These are phyloP conservation scores for Coemansia sp. DNA, from an alignment of 192 early-diverging fungal genomes.

Conservation along the genomic window DNA sequence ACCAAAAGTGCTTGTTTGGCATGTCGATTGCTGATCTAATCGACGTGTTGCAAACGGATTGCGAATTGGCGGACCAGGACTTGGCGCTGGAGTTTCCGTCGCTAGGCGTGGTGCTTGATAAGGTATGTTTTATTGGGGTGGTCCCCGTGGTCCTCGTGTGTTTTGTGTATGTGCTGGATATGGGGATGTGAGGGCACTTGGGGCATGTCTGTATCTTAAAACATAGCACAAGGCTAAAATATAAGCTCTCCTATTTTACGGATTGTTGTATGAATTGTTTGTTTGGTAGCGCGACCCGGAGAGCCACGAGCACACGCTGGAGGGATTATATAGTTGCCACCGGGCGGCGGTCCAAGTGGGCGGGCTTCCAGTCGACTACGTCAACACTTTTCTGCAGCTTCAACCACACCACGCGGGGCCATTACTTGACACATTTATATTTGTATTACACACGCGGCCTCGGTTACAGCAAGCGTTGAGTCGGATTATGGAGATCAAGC, in stretches of 20 bases:
- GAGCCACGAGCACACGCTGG: constrained; percentile 23
- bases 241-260: not conserved
- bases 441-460: constrained; percentile 38
- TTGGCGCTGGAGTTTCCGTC: constrained; percentile 51
- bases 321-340: constrained; percentile 49
- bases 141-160: not conserved
- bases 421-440: constrained; percentile 32
- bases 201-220: not conserved
- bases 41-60: constrained; percentile 30
- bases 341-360: constrained; percentile 32
- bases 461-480: constrained; percentile 18
- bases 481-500: constrained; percentile 39
- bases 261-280: not conserved
- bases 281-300: constrained; percentile 50
- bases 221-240: not conserved
- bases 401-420: constrained; percentile 10
- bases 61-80: constrained; percentile 22
- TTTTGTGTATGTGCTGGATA: not conserved
- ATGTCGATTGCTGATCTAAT: constrained; percentile 41
- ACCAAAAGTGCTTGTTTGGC: constrained; percentile 24
- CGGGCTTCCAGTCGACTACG: constrained; percentile 32
- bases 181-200: not conserved
- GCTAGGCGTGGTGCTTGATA: constrained; percentile 36
- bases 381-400: constrained; percentile 26
- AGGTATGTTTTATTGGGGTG: constrained; percentile 26